Evolutionary conservation across 192 early-diverging fungal genomes (phyloP).

Genomic region (Allomyces javanicus): DNA sequence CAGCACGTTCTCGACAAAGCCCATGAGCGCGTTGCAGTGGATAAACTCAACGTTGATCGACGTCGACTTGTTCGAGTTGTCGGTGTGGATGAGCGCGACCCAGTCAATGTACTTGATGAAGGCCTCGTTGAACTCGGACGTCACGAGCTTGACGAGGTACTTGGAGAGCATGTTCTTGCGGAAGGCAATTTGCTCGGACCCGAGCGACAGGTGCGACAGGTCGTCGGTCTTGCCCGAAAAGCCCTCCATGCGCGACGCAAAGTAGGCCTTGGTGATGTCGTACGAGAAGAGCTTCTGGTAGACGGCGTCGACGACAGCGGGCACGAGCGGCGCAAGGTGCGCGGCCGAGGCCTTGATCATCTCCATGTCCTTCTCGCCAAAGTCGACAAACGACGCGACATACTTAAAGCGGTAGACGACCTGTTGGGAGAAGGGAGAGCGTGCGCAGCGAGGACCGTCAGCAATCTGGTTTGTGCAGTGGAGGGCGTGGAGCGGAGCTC

Average conservation of each 20-base stretch:
- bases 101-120: slow-evolving; percentile 57
- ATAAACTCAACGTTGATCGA: slow-evolving; percentile 68
- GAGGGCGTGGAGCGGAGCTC: too few relatives aligned
- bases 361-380: slow-evolving; percentile 43
- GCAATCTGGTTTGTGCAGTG: too few relatives aligned
- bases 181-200: slow-evolving; percentile 57
- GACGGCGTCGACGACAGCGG: slow-evolving; percentile 54
- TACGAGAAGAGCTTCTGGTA: slow-evolving; percentile 47
- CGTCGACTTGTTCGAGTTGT: slow-evolving; percentile 48
- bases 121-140: slow-evolving; percentile 17
- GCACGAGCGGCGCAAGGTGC: slow-evolving; percentile 42
- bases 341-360: slow-evolving; percentile 43
- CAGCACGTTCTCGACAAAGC: slow-evolving; percentile 35
- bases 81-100: slow-evolving; percentile 58
- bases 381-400: slow-evolving; percentile 50
- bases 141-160: slow-evolving; percentile 50
- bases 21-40: slow-evolving; percentile 57
- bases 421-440: too few relatives aligned
- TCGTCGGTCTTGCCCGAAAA: slow-evolving; percentile 19
- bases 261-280: slow-evolving; percentile 53
- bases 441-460: too few relatives aligned
- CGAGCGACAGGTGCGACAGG: slow-evolving; percentile 23
- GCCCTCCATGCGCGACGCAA: slow-evolving; percentile 45
- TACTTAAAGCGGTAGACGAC: slow-evolving; percentile 57
- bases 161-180: slow-evolving; percentile 50